Base-by-base conservation (phyloP, 768 basidiomycete species). In the Tubosaeta sp. region DNA sequence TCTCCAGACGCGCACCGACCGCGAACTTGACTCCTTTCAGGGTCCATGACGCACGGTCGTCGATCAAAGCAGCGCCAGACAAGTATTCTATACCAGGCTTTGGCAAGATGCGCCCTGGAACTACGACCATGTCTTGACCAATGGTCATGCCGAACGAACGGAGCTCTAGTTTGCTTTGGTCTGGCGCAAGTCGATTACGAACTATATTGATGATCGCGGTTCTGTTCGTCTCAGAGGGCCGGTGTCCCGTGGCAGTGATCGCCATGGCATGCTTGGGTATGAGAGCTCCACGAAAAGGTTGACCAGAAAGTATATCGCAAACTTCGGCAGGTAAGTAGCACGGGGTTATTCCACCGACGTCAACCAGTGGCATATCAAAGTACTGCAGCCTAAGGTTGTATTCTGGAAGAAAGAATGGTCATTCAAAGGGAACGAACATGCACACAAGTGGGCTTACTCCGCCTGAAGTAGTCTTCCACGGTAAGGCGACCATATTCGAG, bases 1-100 rank as follows among this genome's bases (percentile, higher is more conserved):
- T 80, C 19, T 72, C 71, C 44, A 92, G 66, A 13, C 59, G 67
- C 7, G 74, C 81, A 10, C 86, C 86, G 22, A 64, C 68, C 3
- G 80, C 70, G 61, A 91, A 91, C 58, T 77, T 81, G 76, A 69
- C 75, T 41, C 76, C 74, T 44, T 78, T 68, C 43, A 82, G 61
- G 54, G 81, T 81, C 79, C 79, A 81, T 42, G 76, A 74, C 29
- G 79, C 80, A 44, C 61, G 68, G 1, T 79, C 73, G 54, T 79
- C 76, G 19, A 79, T 68, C 19, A 50, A 26, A 3, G 58, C 60
- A 3, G 65, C 50, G 29, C 69, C 67, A 10, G 64, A 53, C 5
- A 55, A 62, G 56, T 81, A 81, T 14, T 61, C 69, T 44, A 82
- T 68, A 6, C 58, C 65, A 14, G 79, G 79, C 32, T 65, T 67